Percentiles rank a stretch among this genome's conserved stretches.
Conservation (phyloP, 805 yeast genomes). For the Millerozyma miso region DNA sequence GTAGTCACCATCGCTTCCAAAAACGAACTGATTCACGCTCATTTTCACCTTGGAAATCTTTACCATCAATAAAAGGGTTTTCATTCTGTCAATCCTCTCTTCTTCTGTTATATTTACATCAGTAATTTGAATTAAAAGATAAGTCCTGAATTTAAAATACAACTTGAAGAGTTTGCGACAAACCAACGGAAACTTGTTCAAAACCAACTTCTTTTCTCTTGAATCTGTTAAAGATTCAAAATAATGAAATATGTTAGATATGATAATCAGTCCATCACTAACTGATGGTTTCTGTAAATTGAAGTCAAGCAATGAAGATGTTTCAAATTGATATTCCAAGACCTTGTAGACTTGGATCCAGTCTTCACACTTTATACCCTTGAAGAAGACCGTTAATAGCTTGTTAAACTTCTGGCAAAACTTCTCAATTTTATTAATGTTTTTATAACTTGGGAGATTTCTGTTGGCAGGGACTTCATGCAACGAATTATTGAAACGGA, state of each 20-base stretch:
- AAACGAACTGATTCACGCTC: slow-evolving; percentile 41
- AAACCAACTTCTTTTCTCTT: slow-evolving; percentile 31
- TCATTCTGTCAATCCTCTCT: slow-evolving; percentile 66
- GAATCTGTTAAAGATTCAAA: slow-evolving; percentile 54
- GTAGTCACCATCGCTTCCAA: slow-evolving; percentile 30
- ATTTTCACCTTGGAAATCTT: slow-evolving; percentile 67
- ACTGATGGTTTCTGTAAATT: slow-evolving; percentile 35
- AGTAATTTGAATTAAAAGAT: slow-evolving; percentile 59
- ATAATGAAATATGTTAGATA: slow-evolving; percentile 71
- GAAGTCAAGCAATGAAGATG: slow-evolving; percentile 55
- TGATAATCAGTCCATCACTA: slow-evolving; percentile 52
- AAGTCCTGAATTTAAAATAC: slow-evolving; percentile 62
- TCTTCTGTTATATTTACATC: slow-evolving; percentile 56
- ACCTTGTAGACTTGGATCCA: slow-evolving; percentile 77
- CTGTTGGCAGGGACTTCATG: slow-evolving; percentile 47
- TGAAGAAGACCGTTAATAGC: slow-evolving; percentile 54
- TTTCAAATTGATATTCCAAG: slow-evolving; percentile 64
- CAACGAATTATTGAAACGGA: slow-evolving; percentile 36
- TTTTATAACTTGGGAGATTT: slow-evolving; percentile 42
- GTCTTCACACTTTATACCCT: slow-evolving; percentile 57
- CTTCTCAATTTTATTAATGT: slow-evolving; percentile 48
- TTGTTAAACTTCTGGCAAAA: slow-evolving; percentile 64
- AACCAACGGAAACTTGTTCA: slow-evolving; percentile 60
- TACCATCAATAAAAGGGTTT: slow-evolving; percentile 58
- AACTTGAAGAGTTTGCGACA: slow-evolving; percentile 62